These are phyloP conservation scores for Fagus crenata DNA, from an alignment of 306 rosid species.

Conservation along the genomic window DNA sequence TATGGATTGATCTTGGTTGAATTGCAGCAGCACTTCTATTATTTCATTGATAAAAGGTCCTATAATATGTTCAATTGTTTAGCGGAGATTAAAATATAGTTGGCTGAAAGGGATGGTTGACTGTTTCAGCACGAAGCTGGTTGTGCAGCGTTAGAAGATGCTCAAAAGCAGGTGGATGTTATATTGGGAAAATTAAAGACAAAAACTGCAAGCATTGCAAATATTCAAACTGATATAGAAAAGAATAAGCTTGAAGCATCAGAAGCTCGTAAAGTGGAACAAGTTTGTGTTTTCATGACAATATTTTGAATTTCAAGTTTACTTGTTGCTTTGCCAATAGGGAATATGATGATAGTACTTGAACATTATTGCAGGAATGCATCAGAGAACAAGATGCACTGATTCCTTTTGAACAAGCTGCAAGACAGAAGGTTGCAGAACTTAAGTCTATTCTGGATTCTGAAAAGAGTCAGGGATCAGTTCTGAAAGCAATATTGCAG, in stretches of 20 bases:
- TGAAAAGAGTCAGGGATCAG: constrained; percentile 91
- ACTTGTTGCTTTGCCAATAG: not conserved
- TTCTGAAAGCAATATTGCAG: constrained; percentile 71
- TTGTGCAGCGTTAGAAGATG: constrained; percentile 64
- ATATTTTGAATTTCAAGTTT: not conserved
- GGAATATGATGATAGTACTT: constrained; percentile 27
- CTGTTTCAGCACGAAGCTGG: constrained; percentile 79
- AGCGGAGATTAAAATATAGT: constrained; percentile 20
- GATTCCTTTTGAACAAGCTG: constrained; percentile 87
- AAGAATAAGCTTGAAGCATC: constrained; percentile 59
- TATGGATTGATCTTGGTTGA: not conserved
- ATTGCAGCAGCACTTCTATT: not conserved
- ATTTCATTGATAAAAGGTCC: not conserved
- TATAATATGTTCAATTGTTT: not conserved
- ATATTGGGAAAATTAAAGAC: constrained; percentile 55
- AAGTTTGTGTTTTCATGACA: constrained; percentile 48
- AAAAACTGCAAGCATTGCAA: constrained; percentile 52
- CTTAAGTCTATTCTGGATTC: constrained; percentile 81
- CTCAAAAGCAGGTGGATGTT: constrained; percentile 63
- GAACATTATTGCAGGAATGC: constrained; percentile 52
- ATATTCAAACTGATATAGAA: constrained; percentile 57
- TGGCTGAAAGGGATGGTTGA: constrained; percentile 22
- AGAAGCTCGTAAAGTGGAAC: constrained; percentile 70
- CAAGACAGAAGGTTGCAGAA: constrained; percentile 96
- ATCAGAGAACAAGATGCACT: constrained; percentile 70